Evolutionary conservation across 176 grass and related monocot genomes (phyloP).

Genomic region (Miscanthus lutarioriparius): DNA sequence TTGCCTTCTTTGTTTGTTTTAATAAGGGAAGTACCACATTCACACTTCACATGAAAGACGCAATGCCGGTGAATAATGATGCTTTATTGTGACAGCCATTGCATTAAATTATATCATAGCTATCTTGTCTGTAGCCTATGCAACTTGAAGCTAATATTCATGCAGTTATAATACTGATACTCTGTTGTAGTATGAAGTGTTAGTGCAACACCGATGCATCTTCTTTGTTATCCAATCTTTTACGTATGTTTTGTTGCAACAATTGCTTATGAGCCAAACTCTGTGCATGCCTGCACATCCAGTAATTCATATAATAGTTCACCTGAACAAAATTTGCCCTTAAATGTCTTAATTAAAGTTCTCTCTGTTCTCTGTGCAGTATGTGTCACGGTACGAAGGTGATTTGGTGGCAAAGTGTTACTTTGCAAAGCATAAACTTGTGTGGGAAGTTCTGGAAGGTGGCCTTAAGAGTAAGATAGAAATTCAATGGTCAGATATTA

Average conservation of each 20-base stretch:
- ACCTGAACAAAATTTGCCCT: conserved; percentile 12
- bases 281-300: neutral
- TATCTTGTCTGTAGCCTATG: conserved; percentile 16
- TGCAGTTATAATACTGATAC: neutral
- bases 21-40: neutral
- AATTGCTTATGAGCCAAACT: neutral
- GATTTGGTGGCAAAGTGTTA: conserved; percentile 98
- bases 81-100: neutral
- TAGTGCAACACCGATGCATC: neutral
- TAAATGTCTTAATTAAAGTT: conserved; percentile 18
- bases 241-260: neutral
- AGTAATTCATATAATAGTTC: neutral
- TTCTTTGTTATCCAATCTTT: neutral
- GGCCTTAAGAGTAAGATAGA: conserved; percentile 99
- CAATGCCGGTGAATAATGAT: neutral
- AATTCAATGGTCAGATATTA: conserved; percentile 94
- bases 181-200: conserved; percentile 12
- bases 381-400: conserved; percentile 78
- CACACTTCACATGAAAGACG: neutral
- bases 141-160: conserved; percentile 1
- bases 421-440: conserved; percentile 92
- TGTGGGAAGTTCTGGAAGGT: conserved; percentile 96
- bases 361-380: conserved; percentile 54
- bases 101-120: neutral
- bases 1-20: neutral